Base-by-base conservation (phyloP, 176 grass and related monocot genomes). In the Leersia perrieri region DNA sequence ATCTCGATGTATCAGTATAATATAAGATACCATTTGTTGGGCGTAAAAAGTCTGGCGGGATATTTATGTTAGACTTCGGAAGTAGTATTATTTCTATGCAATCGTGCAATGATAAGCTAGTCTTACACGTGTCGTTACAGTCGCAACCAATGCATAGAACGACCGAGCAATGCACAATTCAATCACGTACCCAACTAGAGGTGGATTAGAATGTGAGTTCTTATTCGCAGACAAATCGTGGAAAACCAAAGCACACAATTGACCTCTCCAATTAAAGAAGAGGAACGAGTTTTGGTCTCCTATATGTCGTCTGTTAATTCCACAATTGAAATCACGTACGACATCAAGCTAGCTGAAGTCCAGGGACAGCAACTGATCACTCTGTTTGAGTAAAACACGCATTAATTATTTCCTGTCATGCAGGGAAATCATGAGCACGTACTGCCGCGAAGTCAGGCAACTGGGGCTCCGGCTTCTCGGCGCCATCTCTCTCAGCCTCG, bases 401-500 rank as follows among this genome's bases (percentile, higher is more conserved):
- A n/a, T n/a, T n/a, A n/a, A 47, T 28, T 29, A 3, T 27, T 2
- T 45, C 23, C 53, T 58, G 9, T 33, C 49, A 16, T 63, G 68
- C 57, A 96, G 93, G 72, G 94, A 93, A 66, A 33, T 85, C 18
- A 76, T 85, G 20, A 84, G 90, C 58, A 80, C 57, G 7, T 97
- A 97, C 78, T 93, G 88, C 71, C 82, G 78, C 62, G 79, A 93
- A 63, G 88, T 90, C 33, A 82, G 90, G 34, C 61, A 18, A 44
- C 88, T 97, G 0, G 94, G 88, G 12, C 29, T 97, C 72, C 79
- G 66, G 15, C 80, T 97, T 2, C 86, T 93, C 25, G 86, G 80
- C 18, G 78, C 71, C 25, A 91, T 97, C 72, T 97, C 94, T 14
- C 76, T 89, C 8, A 85, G 94, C 77, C 88, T 97, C 13, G 90